phyloP scores from a whole-genome alignment of 305 asterid genomes.

The Fraxinus velutina region DNA sequence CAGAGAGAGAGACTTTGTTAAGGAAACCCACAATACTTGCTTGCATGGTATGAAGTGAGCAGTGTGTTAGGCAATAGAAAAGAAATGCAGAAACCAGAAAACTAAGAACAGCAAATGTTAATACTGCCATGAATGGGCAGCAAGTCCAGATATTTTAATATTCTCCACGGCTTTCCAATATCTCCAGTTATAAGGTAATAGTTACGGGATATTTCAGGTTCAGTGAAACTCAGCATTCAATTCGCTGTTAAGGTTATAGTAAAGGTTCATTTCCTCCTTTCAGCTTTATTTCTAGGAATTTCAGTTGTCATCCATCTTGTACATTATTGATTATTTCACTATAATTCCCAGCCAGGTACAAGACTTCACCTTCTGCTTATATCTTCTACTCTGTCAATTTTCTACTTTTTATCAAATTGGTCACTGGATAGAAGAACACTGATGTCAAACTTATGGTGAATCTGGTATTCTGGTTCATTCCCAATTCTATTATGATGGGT shows the following conservation, averaged over 20 bases:
- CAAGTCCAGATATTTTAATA: not conserved
- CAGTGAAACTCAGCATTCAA: not conserved
- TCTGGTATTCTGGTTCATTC: not conserved
- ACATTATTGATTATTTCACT: not conserved
- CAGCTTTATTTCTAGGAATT: not conserved
- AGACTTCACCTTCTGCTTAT: not conserved
- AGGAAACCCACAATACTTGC: not conserved
- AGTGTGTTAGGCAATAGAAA: not conserved
- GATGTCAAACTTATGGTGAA: not conserved
- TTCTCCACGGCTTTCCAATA: not conserved
- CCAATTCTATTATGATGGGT: not conserved
- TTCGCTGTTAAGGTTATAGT: not conserved
- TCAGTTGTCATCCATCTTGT: not conserved
- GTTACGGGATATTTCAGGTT: not conserved
- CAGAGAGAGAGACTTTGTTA: not conserved
- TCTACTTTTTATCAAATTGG: not conserved
- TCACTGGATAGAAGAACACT: not conserved
- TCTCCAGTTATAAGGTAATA: not conserved
- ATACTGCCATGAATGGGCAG: not conserved
- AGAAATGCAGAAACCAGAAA: not conserved
- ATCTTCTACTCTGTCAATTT: not conserved
- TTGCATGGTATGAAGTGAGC: not conserved
- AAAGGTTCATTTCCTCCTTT: not conserved
- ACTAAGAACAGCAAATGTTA: not conserved
- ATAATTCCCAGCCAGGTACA: not conserved